phyloP scores from a whole-genome alignment of 345 rosid genomes.

The Dipteronia sinensis region DNA sequence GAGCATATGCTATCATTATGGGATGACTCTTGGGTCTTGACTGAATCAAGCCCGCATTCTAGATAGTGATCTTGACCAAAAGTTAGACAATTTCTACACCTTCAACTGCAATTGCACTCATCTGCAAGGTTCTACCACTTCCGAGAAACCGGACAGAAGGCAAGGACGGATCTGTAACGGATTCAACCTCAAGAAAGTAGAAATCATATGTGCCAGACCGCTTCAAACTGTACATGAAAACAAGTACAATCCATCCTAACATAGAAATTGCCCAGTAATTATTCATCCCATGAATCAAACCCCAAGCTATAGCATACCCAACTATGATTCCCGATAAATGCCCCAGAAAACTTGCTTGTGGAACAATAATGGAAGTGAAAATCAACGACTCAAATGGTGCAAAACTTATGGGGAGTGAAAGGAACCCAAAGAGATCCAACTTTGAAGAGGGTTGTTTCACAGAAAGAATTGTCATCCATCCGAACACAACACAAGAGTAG shows the following conservation, averaged over 20 bases:
- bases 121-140: slow-evolving; percentile 77
- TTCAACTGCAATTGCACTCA: slow-evolving; percentile 62
- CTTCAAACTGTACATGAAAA: slow-evolving; percentile 85
- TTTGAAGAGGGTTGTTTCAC: slow-evolving; percentile 93
- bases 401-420: slow-evolving; percentile 94
- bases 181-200: slow-evolving; percentile 79
- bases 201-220: slow-evolving; percentile 84
- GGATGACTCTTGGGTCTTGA: slow-evolving; percentile 10
- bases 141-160: slow-evolving; percentile 84
- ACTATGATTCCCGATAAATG: slow-evolving; percentile 91
- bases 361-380: slow-evolving; percentile 95
- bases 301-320: slow-evolving; percentile 96
- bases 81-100: slow-evolving; percentile 66
- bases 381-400: slow-evolving; percentile 95
- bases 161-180: slow-evolving; percentile 80
- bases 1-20: not conserved
- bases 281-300: slow-evolving; percentile 91
- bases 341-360: slow-evolving; percentile 97
- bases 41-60: not conserved
- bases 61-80: not conserved
- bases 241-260: slow-evolving; percentile 77
- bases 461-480: slow-evolving; percentile 98
- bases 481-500: slow-evolving; percentile 97
- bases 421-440: slow-evolving; percentile 84
- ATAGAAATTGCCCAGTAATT: slow-evolving; percentile 91